Evolutionary conservation across 768 basidiomycete genomes (phyloP).

Genomic region (Collybia sp.): DNA sequence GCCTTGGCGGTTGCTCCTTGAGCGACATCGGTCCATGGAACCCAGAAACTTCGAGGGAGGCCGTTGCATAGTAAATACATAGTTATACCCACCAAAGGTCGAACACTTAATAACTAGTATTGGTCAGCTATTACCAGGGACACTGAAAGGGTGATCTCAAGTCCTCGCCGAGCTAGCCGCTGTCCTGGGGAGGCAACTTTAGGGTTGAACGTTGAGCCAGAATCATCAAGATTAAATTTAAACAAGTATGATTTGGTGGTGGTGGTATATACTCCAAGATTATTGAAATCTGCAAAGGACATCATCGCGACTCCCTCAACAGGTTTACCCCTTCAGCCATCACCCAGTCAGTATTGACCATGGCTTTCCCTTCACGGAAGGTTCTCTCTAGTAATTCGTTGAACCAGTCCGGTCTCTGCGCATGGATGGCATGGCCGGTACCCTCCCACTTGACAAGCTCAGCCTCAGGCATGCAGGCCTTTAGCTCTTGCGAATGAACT

Average conservation of each 20-base stretch:
- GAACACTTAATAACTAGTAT: background rate
- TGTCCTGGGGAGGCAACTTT: too few relatives aligned
- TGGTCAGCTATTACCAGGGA: background rate
- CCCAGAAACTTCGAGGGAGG: background rate
- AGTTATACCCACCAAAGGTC: constrained; percentile 1
- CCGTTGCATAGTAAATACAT: background rate
- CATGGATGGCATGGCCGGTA: constrained; percentile 60
- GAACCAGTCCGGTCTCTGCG: constrained; percentile 44
- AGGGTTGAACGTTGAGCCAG: too few relatives aligned
- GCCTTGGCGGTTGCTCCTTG: constrained; percentile 76
- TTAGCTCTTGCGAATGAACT: constrained; percentile 45
- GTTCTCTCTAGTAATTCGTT: constrained; percentile 54
- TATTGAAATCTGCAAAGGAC: too few relatives aligned
- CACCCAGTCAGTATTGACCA: constrained; percentile 8
- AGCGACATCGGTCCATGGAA: constrained; percentile 95
- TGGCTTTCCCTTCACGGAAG: constrained; percentile 44
- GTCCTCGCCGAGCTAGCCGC: too few relatives aligned
- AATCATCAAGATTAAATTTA: too few relatives aligned
- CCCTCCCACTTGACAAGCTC: constrained; percentile 52
- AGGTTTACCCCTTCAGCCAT: background rate
- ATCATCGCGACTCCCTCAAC: too few relatives aligned
- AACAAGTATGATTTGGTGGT: too few relatives aligned
- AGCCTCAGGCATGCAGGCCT: constrained; percentile 55
- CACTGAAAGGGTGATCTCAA: too few relatives aligned
- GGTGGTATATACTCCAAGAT: too few relatives aligned